Base-by-base conservation (phyloP, 2,329 filamentous ascomycete species). In the Nothopassalora personata region DNA sequence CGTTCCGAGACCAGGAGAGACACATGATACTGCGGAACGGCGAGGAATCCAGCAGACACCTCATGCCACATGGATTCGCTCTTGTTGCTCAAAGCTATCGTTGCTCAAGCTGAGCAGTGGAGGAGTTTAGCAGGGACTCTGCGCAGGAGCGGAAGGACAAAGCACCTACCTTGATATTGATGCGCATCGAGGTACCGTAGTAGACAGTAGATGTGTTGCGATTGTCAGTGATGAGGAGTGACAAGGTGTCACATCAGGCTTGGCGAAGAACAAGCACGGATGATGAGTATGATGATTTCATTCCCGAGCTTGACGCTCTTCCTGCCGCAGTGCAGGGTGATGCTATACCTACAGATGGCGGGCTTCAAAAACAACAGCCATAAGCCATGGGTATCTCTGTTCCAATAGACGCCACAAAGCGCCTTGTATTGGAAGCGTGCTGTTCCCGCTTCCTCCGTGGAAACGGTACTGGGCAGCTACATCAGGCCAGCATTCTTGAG, bases 381-480 rank as follows among this genome's bases (percentile, higher is more conserved):
- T 36, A 57, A 60, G 59, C 62, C 62, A 61, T 57, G 64, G 63
- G 63, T 64, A 65, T 64, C 61, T 63, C 61, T 58, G 47, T 51
- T 60, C 64, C 63, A 64, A 64, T 60, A 60, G 63, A 70, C 64
- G 66, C 66, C 64, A 64, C 65, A 19, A 60, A 66, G 62, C 68
- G 68, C 66, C 67, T 65, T 67, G 61, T 60, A 63, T 64, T 68
- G 67, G 63, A 67, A 66, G 67, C 68, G 64, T 64, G 62, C 68
- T 65, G 64, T 71, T 71, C 63, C 64, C 61, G 58, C 58, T 60
- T 60, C 58, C 49, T 51, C 39, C 45, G 51, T 31, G 11, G 60
- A 60, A 64, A 60, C 66, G 65, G 67, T 71, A 69, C 68, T 70
- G 64, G 46, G 68, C 66, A 67, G 70, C 68, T 64, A 63, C 52